Percentiles rank a stretch among this genome's conserved stretches.
Evolutionary conservation across 164 flowering plant species (phyloP).

Genomic region (Chimonanthus praecox): DNA sequence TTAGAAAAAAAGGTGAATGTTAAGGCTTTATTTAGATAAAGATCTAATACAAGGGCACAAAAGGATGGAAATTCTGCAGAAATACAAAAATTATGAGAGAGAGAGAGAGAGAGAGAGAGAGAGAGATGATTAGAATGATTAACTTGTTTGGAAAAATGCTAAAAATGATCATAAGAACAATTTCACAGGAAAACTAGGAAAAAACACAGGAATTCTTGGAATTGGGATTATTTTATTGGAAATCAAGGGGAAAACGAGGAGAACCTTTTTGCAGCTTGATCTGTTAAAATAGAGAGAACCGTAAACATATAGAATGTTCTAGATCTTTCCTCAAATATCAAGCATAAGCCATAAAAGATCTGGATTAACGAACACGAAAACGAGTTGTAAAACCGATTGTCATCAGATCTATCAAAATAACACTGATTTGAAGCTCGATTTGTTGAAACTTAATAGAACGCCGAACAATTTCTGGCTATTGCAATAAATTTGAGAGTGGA

Average conservation of each 20-base stretch:
- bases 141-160: too few species aligned
- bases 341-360: background rate
- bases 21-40: background rate
- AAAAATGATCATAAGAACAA: too few species aligned
- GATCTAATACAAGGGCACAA: background rate
- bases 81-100: background rate
- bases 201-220: background rate
- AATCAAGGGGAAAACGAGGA: background rate
- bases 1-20: too few species aligned
- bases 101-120: background rate
- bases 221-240: background rate
- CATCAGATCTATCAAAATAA: background rate
- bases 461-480: background rate
- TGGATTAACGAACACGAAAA: background rate
- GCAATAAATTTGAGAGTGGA: background rate
- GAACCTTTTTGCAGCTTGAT: conserved; percentile 3
- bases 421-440: background rate
- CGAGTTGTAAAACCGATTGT: background rate
- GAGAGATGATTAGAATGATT: background rate
- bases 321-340: background rate
- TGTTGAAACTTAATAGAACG: background rate
- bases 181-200: background rate
- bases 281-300: background rate
- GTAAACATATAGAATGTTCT: background rate
- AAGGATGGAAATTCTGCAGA: background rate